These are phyloP conservation scores for Diplodia scrobiculata DNA, from an alignment of 2,329 filamentous ascomycete genomes.

Conservation along the genomic window DNA sequence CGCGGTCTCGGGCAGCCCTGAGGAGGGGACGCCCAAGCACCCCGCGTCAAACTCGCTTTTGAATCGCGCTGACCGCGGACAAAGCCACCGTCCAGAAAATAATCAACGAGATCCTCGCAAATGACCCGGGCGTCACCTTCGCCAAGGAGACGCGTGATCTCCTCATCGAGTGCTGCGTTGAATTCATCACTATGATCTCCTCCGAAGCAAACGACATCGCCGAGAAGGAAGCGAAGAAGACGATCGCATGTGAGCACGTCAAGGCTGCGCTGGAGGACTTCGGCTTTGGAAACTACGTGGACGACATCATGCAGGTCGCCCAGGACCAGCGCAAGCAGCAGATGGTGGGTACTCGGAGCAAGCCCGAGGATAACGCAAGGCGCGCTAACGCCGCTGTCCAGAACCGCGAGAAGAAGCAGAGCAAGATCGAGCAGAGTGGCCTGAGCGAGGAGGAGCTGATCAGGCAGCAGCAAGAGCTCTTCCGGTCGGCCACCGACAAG, in stretches of 20 bases:
- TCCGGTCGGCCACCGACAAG: constrained; percentile 75
- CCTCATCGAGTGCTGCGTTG: constrained; percentile 96
- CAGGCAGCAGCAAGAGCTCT: constrained; percentile 86
- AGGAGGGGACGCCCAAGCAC: constrained; percentile 3
- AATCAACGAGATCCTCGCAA: constrained; percentile 86
- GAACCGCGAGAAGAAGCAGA: constrained; percentile 94
- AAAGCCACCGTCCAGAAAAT: constrained; percentile 76
- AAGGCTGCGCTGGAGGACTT: constrained; percentile 91
- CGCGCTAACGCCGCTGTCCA: constrained; percentile 46
- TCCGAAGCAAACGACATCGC: constrained; percentile 98
- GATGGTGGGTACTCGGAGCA: constrained; percentile 65
- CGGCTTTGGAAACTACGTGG: constrained; percentile 89
- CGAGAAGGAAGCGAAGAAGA: constrained; percentile 98
- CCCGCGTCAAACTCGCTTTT: constrained; percentile 6
- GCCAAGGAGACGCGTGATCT: constrained; percentile 94
- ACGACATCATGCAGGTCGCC: constrained; percentile 81
- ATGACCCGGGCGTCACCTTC: constrained; percentile 77
- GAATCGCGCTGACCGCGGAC: constrained; percentile 31
- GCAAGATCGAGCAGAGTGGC: constrained; percentile 93
- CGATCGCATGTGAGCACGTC: constrained; percentile 96
- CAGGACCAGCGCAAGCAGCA: constrained; percentile 90
- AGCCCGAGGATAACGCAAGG: neutral
- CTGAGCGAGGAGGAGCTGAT: constrained; percentile 88
- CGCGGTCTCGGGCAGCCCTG: neutral
- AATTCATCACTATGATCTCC: constrained; percentile 98